Evolutionary conservation across 2,329 filamentous ascomycete genomes (phyloP).

Genomic region (Epichloe elymi): DNA sequence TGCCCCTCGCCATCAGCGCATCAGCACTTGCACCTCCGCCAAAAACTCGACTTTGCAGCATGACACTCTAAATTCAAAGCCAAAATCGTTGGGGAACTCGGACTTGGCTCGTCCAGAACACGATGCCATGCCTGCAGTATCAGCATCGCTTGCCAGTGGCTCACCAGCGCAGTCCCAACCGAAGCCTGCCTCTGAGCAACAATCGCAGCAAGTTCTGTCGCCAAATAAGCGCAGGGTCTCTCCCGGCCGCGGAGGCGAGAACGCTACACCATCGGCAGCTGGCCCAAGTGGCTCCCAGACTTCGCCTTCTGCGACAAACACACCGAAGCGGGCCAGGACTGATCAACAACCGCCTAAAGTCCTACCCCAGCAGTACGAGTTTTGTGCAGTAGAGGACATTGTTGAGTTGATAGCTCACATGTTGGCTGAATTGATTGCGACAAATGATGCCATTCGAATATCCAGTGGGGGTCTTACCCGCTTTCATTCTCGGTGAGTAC

Average conservation of each 20-base stretch:
- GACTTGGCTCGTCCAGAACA: background rate
- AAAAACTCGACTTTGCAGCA: background rate
- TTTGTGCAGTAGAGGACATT: slow-evolving; percentile 71
- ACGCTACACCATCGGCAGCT: background rate
- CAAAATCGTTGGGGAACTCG: background rate
- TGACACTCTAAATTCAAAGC: background rate
- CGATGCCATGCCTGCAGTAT: background rate
- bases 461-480: slow-evolving; percentile 72
- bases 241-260: slow-evolving; percentile 5
- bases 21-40: slow-evolving; percentile 1
- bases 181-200: background rate
- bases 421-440: slow-evolving; percentile 85
- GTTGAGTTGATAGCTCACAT: slow-evolving; percentile 87
- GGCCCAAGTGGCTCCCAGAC: background rate
- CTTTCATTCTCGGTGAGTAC: slow-evolving; percentile 74
- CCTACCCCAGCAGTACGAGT: slow-evolving; percentile 65
- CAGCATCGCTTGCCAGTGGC: background rate
- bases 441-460: slow-evolving; percentile 75
- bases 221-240: slow-evolving; percentile 22
- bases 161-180: background rate
- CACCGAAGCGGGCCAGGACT: slow-evolving; percentile 40
- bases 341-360: slow-evolving; percentile 39
- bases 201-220: slow-evolving; percentile 10
- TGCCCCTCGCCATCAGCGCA: slow-evolving; percentile 13
- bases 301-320: slow-evolving; percentile 1